phyloP scores from a whole-genome alignment of 805 yeast species.

The Saccharomycopsis sp. region DNA sequence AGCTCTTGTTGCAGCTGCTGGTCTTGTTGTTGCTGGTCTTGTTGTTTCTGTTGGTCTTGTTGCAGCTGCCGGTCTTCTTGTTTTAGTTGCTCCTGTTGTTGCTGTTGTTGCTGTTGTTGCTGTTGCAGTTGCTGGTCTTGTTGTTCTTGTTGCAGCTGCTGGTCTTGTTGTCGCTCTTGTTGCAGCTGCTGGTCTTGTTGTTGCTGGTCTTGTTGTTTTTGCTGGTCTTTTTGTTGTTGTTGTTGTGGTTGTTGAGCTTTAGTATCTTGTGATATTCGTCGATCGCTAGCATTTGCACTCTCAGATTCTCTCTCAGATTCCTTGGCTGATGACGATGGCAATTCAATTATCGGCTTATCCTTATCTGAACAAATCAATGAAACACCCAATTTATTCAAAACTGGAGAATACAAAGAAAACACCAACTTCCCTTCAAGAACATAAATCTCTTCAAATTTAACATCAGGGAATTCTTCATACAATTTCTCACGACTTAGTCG shows the following conservation, averaged over 20 bases:
- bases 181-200: too few species aligned
- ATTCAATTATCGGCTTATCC: slow-evolving; percentile 7
- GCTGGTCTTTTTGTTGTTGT: too few species aligned
- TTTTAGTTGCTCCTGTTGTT: too few species aligned
- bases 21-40: too few species aligned
- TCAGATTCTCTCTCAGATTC: slow-evolving; percentile 36
- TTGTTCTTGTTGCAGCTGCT: too few species aligned
- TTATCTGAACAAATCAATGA: slow-evolving; percentile 7
- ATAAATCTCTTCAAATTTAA: slow-evolving; percentile 78
- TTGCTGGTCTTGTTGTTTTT: too few species aligned
- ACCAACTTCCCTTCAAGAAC: slow-evolving; percentile 79
- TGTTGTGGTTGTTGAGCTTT: background rate
- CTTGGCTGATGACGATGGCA: slow-evolving; percentile 25
- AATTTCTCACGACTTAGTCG: slow-evolving; percentile 82
- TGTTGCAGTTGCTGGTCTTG: too few species aligned
- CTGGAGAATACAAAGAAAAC: slow-evolving; percentile 75
- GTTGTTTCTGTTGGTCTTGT: too few species aligned
- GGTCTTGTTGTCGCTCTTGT: too few species aligned
- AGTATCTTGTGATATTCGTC: background rate
- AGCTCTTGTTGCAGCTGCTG: too few species aligned
- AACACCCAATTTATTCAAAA: slow-evolving; percentile 36
- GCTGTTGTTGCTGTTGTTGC: too few species aligned
- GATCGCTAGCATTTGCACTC: background rate
- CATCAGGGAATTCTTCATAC: slow-evolving; percentile 45
- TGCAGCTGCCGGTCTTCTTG: too few species aligned